Evolutionary conservation across 1,284 basidiomycete species (phyloP).

Genomic region (Rhizoctonia solani): DNA sequence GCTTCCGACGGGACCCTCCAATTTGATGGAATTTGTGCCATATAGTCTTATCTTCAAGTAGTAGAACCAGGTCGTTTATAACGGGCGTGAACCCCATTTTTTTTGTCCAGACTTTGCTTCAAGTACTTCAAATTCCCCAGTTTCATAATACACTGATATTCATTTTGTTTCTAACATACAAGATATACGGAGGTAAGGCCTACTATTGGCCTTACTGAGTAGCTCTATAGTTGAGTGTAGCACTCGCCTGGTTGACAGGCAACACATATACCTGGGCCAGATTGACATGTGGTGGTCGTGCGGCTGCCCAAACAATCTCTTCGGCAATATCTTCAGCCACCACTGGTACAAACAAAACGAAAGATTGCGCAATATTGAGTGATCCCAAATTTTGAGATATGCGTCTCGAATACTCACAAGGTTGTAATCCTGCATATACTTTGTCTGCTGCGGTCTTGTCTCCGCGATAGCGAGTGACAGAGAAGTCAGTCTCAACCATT

Average conservation of each 20-base stretch:
- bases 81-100: no score
- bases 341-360: slow-evolving; percentile 52
- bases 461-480: slow-evolving; percentile 83
- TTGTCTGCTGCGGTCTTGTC: slow-evolving; percentile 79
- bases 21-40: no score
- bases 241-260: slow-evolving; percentile 79
- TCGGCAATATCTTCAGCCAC: slow-evolving; percentile 87
- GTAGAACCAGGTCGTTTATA: no score
- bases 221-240: slow-evolving; percentile 44
- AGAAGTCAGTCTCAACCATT: slow-evolving; percentile 68
- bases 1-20: no score
- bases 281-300: slow-evolving; percentile 84
- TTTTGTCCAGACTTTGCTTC: no score
- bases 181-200: not conserved
- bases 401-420: slow-evolving; percentile 56
- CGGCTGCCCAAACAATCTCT: slow-evolving; percentile 95
- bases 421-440: slow-evolving; percentile 86
- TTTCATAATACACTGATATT: no score
- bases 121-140: no score
- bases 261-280: slow-evolving; percentile 79
- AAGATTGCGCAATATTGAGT: not conserved
- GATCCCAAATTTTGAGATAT: slow-evolving; percentile 4
- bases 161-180: not conserved
- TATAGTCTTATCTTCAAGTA: no score
- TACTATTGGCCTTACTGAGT: slow-evolving; percentile 10